phyloP scores from a whole-genome alignment of 1,284 basidiomycete species.

The Nidula niveotomentosa region DNA sequence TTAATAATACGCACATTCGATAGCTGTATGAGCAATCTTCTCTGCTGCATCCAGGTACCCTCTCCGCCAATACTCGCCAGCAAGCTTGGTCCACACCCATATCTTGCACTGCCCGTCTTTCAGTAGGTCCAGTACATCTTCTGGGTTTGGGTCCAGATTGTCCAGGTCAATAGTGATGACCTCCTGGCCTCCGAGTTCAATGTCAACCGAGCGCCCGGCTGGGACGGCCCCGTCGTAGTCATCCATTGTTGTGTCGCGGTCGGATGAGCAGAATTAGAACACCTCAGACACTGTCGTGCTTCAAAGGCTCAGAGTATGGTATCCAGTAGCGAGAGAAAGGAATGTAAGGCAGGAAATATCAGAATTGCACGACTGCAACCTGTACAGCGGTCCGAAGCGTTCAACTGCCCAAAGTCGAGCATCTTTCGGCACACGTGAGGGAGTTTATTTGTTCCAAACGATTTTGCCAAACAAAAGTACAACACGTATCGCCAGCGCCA shows the following conservation, averaged over 20 bases:
- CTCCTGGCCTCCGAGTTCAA: slow-evolving; percentile 76
- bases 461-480: too few relatives aligned
- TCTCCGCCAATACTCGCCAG: slow-evolving; percentile 76
- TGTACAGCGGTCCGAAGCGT: too few relatives aligned
- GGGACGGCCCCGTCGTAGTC: slow-evolving; percentile 15
- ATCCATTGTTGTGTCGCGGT: slow-evolving; percentile 24
- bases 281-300: too few relatives aligned
- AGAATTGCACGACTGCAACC: too few relatives aligned
- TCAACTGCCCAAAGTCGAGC: too few relatives aligned
- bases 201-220: slow-evolving; percentile 52
- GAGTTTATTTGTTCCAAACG: too few relatives aligned
- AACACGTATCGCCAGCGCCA: too few relatives aligned
- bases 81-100: slow-evolving; percentile 75
- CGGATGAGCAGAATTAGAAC: background rate
- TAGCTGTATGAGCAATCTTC: slow-evolving; percentile 60
- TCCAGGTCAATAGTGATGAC: slow-evolving; percentile 80
- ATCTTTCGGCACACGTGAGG: too few relatives aligned
- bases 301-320: too few relatives aligned
- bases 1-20: slow-evolving; percentile 51
- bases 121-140: slow-evolving; percentile 71
- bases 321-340: too few relatives aligned
- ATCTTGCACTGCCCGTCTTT: slow-evolving; percentile 68
- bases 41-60: slow-evolving; percentile 70
- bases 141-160: slow-evolving; percentile 71
- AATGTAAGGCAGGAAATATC: too few relatives aligned